These are phyloP conservation scores for Talaromyces sp. DNA, from an alignment of 2,329 filamentous ascomycete genomes.

Conservation along the genomic window DNA sequence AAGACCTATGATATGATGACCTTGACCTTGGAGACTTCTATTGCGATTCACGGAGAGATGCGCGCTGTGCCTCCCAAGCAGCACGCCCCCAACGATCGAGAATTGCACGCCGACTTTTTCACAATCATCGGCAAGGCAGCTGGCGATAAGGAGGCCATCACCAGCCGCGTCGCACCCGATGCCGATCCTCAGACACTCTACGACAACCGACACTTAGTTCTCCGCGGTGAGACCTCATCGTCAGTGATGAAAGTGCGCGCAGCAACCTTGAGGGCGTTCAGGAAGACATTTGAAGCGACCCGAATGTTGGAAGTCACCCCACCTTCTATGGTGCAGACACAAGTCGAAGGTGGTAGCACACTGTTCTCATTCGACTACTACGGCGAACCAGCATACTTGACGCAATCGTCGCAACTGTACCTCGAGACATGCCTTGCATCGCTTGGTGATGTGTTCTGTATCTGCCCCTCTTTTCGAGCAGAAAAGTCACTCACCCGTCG, in stretches of 20 bases:
- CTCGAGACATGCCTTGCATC: conserved; percentile 90
- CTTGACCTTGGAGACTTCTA: conserved; percentile 80
- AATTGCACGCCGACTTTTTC: conserved; percentile 88
- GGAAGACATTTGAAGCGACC: conserved; percentile 70
- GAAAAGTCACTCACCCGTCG: conserved; percentile 93
- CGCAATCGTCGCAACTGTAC: conserved; percentile 95
- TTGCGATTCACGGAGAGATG: conserved; percentile 80
- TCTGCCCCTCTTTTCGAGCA: conserved; percentile 97
- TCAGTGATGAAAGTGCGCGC: conserved; percentile 83
- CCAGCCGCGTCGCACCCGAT: conserved; percentile 70
- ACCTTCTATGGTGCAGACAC: conserved; percentile 87
- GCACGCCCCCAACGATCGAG: conserved; percentile 76
- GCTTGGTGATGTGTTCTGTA: conserved; percentile 93
- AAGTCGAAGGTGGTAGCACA: conserved; percentile 88
- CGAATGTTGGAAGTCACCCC: conserved; percentile 79
- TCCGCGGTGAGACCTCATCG: conserved; percentile 80
- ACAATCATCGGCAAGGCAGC: conserved; percentile 73
- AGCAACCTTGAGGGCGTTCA: conserved; percentile 75
- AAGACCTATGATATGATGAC: conserved; percentile 90
- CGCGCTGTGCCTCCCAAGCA: conserved; percentile 72
- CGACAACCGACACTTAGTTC: conserved; percentile 77
- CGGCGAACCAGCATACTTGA: conserved; percentile 84
- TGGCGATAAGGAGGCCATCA: conserved; percentile 85
- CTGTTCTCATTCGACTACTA: conserved; percentile 90
- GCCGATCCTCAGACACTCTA: conserved; percentile 70